Base-by-base conservation (phyloP, 2,329 filamentous ascomycete species). In the Penicillium sp. region DNA sequence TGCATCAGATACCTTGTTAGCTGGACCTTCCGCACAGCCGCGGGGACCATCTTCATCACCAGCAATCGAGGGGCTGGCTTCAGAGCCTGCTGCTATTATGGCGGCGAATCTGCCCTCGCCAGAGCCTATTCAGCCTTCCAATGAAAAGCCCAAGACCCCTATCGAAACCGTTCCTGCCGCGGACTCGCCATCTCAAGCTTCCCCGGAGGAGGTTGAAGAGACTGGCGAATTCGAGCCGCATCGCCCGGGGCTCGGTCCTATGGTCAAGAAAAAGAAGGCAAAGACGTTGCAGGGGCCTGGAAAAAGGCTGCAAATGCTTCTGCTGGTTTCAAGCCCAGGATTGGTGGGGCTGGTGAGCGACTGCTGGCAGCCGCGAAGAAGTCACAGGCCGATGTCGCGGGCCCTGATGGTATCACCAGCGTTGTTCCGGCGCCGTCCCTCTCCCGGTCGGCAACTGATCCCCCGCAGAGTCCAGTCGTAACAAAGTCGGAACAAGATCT, bases 331-430 rank as follows among this genome's bases (percentile, higher is more conserved):
- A 96, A 93, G 69, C 93, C 93, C 21, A 86, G 93, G 57, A 87
- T 88, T 35, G 93, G 93, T 57, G 93, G 93, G 62, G 93, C 91
- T 23, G 92, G 87, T 51, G 91, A 96, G 61, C 88, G 89, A 51
- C 78, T 96, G 53, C 81, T 89, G 55, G 84, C 87, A 51, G 80
- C 82, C 23, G 70, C 70, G 23, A 73, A 71, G 60, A 78, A 82
- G 36, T 82, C 86, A 55, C 80, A 78, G 61, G 85, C 83, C 56
- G 73, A 75, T n/a, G 77, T 76, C 3, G 84, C 89, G 25, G 91
- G 89, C 6, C 89, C 91, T 7, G 93, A 97, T 77, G 93, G 93
- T 2, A 96, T 97, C 63, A 96, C 89, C 13, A 85, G 88, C 39
- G 93, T 97, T 38, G 89, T 97, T 23, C 90, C 90, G 25, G 90